Evolutionary conservation across 495 filamentous ascomycete species (phyloP).

Genomic region (Sphaerosporella brunnea): DNA sequence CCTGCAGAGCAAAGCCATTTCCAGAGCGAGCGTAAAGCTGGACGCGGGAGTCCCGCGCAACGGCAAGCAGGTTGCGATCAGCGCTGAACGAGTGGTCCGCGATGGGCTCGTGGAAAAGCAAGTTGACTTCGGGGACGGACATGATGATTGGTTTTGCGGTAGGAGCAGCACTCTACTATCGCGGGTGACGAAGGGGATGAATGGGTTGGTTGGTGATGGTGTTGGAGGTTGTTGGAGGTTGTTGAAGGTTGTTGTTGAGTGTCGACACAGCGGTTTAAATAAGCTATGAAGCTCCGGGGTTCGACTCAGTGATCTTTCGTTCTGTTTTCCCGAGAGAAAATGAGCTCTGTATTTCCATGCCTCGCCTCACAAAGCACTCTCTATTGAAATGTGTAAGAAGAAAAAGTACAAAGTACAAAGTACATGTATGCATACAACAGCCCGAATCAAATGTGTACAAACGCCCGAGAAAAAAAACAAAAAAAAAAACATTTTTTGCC

Average conservation of each 20-base stretch:
- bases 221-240: neutral
- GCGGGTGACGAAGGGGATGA: conserved; percentile 7
- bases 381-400: no score
- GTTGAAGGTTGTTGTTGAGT: neutral
- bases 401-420: no score
- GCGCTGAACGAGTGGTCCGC: conserved; percentile 95
- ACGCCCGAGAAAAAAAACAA: no score
- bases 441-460: no score
- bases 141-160: conserved; percentile 46
- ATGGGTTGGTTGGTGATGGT: neutral
- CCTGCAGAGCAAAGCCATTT: conserved; percentile 61
- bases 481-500: no score
- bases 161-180: conserved; percentile 99
- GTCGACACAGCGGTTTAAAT: no score
- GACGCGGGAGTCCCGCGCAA: conserved; percentile 76
- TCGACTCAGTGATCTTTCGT: no score
- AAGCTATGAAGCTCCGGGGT: no score
- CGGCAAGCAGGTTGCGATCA: conserved; percentile 73
- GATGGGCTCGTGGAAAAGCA: conserved; percentile 94
- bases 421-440: no score
- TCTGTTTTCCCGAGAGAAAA: no score
- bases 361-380: no score
- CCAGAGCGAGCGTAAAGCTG: conserved; percentile 68
- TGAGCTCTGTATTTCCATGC: no score
- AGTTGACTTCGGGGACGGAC: conserved; percentile 77